Conservation (phyloP, 2,329 filamentous ascomycete genomes). For the Mariannaea sp. region DNA sequence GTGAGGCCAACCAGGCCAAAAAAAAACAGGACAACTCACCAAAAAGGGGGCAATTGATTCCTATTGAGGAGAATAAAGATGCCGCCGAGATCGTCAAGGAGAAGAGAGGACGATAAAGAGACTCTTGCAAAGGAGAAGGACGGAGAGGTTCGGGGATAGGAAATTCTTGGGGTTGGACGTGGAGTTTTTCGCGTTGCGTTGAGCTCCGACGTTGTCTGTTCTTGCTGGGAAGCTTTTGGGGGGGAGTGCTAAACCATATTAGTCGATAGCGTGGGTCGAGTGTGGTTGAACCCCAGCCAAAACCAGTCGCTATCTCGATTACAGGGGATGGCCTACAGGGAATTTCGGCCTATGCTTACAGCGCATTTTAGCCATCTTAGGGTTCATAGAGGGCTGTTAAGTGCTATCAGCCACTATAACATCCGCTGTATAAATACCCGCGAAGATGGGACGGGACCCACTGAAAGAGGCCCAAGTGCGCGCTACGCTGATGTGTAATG, state of each 20-base stretch:
- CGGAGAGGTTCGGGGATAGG: conserved; percentile 39
- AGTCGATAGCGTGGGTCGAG: conserved; percentile 24
- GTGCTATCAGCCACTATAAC: conserved; percentile 6
- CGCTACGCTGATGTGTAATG: conserved; percentile 3
- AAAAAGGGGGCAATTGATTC: conserved; percentile 33
- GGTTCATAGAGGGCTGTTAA: not conserved
- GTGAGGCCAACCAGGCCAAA: conserved; percentile 13
- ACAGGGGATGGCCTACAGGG: conserved; percentile 4
- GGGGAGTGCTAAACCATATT: conserved; percentile 37
- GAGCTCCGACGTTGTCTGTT: conserved; percentile 46
- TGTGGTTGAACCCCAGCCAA: conserved; percentile 11
- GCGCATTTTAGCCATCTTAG: not conserved
- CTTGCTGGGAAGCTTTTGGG: conserved; percentile 42
- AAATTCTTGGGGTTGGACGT: conserved; percentile 47
- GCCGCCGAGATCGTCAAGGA: conserved; percentile 26
- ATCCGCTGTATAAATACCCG: conserved; percentile 5
- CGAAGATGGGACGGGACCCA: conserved; percentile 6
- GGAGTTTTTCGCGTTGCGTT: conserved; percentile 49
- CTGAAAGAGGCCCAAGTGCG: conserved; percentile 8
- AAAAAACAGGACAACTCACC: conserved; percentile 30
- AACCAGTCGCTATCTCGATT: conserved; percentile 9
- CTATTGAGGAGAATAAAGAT: conserved; percentile 30
- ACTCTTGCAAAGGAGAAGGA: conserved; percentile 31
- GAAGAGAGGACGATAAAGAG: conserved; percentile 33
- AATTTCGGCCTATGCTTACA: conserved; percentile 15